These are phyloP conservation scores for Bisporella sp. DNA, from an alignment of 2,329 filamentous ascomycete species.

Conservation along the genomic window DNA sequence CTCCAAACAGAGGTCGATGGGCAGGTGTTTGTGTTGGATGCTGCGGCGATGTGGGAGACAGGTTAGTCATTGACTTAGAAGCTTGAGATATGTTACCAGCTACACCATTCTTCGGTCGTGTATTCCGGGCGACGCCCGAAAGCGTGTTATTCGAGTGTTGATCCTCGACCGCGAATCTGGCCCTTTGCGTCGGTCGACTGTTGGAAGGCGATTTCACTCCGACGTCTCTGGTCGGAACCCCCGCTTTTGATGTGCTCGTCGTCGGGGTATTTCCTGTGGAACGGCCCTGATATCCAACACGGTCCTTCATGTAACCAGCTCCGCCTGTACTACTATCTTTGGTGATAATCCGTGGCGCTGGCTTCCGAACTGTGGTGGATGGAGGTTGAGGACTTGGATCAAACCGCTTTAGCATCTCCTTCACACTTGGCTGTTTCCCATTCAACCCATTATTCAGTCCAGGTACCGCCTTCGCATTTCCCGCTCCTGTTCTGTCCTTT, in stretches of 20 bases:
- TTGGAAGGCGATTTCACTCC: conserved; percentile 15
- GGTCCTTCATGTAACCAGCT: conserved; percentile 20
- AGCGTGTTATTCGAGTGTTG: conserved; percentile 46
- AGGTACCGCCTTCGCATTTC: conserved; percentile 17
- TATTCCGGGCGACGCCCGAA: conserved; percentile 54
- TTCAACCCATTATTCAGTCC: conserved; percentile 18
- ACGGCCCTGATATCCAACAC: conserved; percentile 19
- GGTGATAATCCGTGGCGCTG: conserved; percentile 11
- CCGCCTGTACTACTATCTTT: conserved; percentile 10
- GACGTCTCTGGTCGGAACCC: conserved; percentile 14
- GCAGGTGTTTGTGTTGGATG: conserved; percentile 19
- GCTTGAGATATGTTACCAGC: conserved; percentile 28
- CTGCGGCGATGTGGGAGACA: conserved; percentile 29
- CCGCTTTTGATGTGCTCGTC: conserved; percentile 13
- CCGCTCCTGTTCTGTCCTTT: conserved; percentile 28
- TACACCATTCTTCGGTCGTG: conserved; percentile 39
- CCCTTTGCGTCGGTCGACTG: conserved; percentile 31
- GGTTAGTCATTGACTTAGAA: conserved; percentile 38
- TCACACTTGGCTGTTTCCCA: conserved; percentile 53
- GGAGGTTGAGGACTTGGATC: conserved; percentile 49
- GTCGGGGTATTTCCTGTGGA: conserved; percentile 10
- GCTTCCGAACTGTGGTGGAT: conserved; percentile 28
- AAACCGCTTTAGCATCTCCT: conserved; percentile 73
- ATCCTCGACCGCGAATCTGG: conserved; percentile 42
- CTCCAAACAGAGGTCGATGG: conserved; percentile 64